Conservation (phyloP, 345 rosid genomes). For the Stellera chamaejasme region DNA sequence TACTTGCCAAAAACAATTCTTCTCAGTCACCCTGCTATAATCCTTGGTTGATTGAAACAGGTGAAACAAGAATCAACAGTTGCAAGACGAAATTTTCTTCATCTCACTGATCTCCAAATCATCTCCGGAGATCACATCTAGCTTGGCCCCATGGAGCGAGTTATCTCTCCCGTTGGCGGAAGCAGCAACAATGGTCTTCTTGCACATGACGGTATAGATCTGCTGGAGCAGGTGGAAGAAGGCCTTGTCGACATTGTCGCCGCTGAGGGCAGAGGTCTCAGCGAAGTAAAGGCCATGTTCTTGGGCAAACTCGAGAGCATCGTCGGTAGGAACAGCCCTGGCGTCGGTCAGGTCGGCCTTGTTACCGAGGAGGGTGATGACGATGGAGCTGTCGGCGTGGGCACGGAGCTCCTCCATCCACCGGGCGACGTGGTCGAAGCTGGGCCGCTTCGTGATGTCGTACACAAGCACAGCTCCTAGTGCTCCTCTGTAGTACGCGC, state of each 20-base stretch:
- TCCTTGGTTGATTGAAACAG: no score
- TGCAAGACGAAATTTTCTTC: constrained; percentile 45
- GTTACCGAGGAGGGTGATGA: constrained; percentile 71
- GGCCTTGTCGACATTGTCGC: constrained; percentile 68
- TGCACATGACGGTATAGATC: constrained; percentile 39
- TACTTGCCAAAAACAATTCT: no score
- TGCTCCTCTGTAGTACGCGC: constrained; percentile 76
- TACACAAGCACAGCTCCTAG: constrained; percentile 70
- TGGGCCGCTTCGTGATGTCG: constrained; percentile 52
- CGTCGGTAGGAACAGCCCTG: constrained; percentile 62
- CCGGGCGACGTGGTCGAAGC: constrained; percentile 66
- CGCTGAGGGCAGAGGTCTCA: constrained; percentile 73
- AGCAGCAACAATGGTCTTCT: constrained; percentile 35
- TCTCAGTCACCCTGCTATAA: no score
- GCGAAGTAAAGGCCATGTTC: constrained; percentile 68
- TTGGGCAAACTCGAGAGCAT: constrained; percentile 76
- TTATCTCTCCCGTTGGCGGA: constrained; percentile 18
- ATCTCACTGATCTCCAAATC: constrained; percentile 58
- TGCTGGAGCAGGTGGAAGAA: constrained; percentile 59
- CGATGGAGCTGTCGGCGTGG: constrained; percentile 74
- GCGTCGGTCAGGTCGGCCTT: constrained; percentile 58
- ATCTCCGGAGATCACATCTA: constrained; percentile 44
- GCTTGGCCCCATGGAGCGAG: constrained; percentile 48
- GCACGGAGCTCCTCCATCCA: constrained; percentile 73
- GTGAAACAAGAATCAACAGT: constrained; percentile 26